Conservation (phyloP, 1,284 basidiomycete genomes). For the Xerocomus amazonicus region DNA sequence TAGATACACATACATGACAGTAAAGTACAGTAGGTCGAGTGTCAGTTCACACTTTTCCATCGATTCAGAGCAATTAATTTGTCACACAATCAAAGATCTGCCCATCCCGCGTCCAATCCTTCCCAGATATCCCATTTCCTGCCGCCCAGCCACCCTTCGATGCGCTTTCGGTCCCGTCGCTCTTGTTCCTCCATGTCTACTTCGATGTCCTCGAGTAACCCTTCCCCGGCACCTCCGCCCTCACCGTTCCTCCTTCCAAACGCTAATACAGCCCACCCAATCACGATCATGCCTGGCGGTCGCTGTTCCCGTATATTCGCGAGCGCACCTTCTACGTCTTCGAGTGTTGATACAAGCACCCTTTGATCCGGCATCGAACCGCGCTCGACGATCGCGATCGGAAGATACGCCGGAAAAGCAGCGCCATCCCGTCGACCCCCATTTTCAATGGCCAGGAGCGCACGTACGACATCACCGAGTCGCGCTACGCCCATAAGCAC, state of each 20-base stretch:
- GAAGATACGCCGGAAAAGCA: conserved; percentile 72
- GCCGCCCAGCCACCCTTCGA: conserved; percentile 55
- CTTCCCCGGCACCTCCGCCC: conserved; percentile 48
- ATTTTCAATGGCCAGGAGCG: conserved; percentile 39
- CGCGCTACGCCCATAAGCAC: conserved; percentile 96
- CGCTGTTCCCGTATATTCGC: conserved; percentile 80
- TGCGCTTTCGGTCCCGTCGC: conserved; percentile 46
- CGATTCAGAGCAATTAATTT: no score
- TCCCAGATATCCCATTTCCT: conserved; percentile 57
- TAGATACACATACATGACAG: no score
- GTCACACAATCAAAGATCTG: conserved; percentile 23
- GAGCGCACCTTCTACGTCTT: conserved; percentile 68
- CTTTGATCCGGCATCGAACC: conserved; percentile 92
- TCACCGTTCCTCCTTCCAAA: conserved; percentile 49
- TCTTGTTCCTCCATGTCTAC: conserved; percentile 36
- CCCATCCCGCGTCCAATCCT: conserved; percentile 56
- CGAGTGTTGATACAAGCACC: conserved; percentile 77
- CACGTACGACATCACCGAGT: conserved; percentile 66
- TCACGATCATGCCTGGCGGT: conserved; percentile 93
- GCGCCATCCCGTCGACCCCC: conserved; percentile 45
- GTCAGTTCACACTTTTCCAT: no score
- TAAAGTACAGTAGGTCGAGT: no score
- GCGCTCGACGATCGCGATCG: conserved; percentile 92
- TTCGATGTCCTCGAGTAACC: conserved; percentile 33
- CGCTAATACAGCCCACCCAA: conserved; percentile 85